Evolutionary conservation across 2,329 filamentous ascomycete species (phyloP).

Genomic region (Botrytis sinoallii): DNA sequence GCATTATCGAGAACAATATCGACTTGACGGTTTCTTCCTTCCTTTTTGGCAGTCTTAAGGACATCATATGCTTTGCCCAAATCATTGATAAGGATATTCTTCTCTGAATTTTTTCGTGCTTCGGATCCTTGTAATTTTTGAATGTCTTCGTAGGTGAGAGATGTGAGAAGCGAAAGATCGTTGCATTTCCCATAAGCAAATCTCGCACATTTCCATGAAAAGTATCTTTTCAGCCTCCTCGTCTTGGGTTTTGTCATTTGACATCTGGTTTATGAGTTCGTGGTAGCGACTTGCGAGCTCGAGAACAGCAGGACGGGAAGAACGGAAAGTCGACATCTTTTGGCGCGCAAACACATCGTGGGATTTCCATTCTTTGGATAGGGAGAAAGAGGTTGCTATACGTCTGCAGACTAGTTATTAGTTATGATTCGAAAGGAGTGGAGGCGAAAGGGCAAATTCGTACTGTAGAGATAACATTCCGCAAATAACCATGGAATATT

Average conservation of each 20-base stretch:
- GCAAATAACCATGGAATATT: slow-evolving; percentile 82
- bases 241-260: slow-evolving; percentile 42
- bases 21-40: slow-evolving; percentile 69
- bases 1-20: slow-evolving; percentile 97
- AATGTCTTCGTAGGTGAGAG: slow-evolving; percentile 90
- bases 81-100: slow-evolving; percentile 91
- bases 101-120: slow-evolving; percentile 80
- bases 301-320: slow-evolving; percentile 80
- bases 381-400: slow-evolving; percentile 72
- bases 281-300: slow-evolving; percentile 79
- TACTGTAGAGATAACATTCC: slow-evolving; percentile 88
- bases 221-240: slow-evolving; percentile 71
- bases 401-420: slow-evolving; percentile 53
- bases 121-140: slow-evolving; percentile 91
- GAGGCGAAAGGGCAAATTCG: background rate
- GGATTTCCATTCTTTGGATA: slow-evolving; percentile 77
- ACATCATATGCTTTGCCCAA: slow-evolving; percentile 67
- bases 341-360: slow-evolving; percentile 90
- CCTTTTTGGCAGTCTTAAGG: slow-evolving; percentile 61
- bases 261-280: slow-evolving; percentile 66
- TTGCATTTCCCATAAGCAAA: slow-evolving; percentile 96
- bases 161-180: slow-evolving; percentile 86
- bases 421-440: background rate
- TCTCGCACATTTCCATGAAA: slow-evolving; percentile 92
- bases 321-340: slow-evolving; percentile 89